Evolutionary conservation across 352 stramenopile species (phyloP).

Genomic region (Globisporangium canariense): DNA sequence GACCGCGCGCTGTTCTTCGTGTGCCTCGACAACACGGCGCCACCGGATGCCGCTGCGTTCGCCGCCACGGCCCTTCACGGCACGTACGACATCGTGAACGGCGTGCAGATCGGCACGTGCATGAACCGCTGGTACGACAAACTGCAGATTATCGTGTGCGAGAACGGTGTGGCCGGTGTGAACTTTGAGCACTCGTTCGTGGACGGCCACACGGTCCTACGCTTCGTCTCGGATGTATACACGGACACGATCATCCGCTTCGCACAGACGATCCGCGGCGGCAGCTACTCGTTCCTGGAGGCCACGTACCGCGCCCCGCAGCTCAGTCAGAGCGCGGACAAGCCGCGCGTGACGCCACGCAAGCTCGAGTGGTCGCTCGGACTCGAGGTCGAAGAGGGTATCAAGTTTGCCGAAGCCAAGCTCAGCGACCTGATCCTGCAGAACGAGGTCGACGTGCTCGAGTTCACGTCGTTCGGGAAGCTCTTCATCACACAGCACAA

Average conservation of each 20-base stretch:
- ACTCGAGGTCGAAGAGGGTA: conserved; percentile 77
- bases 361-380: conserved; percentile 91
- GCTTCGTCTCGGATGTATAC: conserved; percentile 88
- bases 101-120: conserved; percentile 87
- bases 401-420: conserved; percentile 91
- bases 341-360: conserved; percentile 69
- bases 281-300: conserved; percentile 71
- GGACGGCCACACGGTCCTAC: conserved; percentile 95
- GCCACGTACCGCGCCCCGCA: conserved; percentile 72
- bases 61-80: conserved; percentile 89
- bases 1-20: conserved; percentile 94
- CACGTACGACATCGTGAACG: conserved; percentile 85
- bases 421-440: conserved; percentile 94
- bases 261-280: conserved; percentile 90
- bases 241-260: conserved; percentile 92
- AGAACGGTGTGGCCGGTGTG: conserved; percentile 92
- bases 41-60: conserved; percentile 70
- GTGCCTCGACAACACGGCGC: conserved; percentile 91
- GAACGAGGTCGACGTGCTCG: conserved; percentile 92
- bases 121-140: conserved; percentile 99
- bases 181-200: conserved; percentile 98
- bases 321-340: conserved; percentile 33
- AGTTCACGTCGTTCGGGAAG: conserved; percentile 92
- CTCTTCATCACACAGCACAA: conserved; percentile 89
- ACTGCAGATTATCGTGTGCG: conserved; percentile 94